Evolutionary conservation across 2,329 filamentous ascomycete genomes (phyloP).

Genomic region (Ploettnerulaceae sp.): DNA sequence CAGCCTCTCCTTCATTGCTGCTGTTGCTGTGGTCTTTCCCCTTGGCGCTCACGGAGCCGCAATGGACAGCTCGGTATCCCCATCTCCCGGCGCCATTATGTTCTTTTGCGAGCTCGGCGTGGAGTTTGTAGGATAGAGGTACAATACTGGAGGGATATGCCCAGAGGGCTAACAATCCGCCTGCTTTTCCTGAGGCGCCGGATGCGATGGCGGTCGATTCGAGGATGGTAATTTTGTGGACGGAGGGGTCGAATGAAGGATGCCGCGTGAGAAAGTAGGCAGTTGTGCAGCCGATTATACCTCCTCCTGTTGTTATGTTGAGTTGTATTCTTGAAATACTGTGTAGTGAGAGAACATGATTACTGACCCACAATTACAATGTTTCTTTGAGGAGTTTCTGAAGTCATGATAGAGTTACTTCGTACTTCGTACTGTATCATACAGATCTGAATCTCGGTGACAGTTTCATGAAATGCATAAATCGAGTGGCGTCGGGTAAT

Average conservation of each 20-base stretch:
- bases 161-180: slow-evolving; percentile 85
- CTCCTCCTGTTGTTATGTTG: slow-evolving; percentile 55
- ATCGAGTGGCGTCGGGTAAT: too few species aligned
- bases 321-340: too few species aligned
- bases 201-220: slow-evolving; percentile 82
- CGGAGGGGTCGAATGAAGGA: slow-evolving; percentile 67
- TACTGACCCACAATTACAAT: slow-evolving; percentile 34
- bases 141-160: slow-evolving; percentile 84
- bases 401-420: slow-evolving; percentile 12
- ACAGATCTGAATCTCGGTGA: slow-evolving; percentile 1
- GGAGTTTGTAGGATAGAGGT: slow-evolving; percentile 77
- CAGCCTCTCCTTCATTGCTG: slow-evolving; percentile 3
- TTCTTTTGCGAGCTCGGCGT: slow-evolving; percentile 77
- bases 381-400: slow-evolving; percentile 19
- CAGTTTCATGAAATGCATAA: neutral
- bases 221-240: slow-evolving; percentile 77
- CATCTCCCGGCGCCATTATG: slow-evolving; percentile 73
- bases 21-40: slow-evolving; percentile 18
- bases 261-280: slow-evolving; percentile 90
- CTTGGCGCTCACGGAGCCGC: slow-evolving; percentile 46
- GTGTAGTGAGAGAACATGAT: neutral
- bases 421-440: too few species aligned
- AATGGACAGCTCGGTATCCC: slow-evolving; percentile 79
- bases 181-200: slow-evolving; percentile 93
- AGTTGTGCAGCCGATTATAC: slow-evolving; percentile 86